Evolutionary conservation across 2,329 filamentous ascomycete genomes (phyloP).

Genomic region (Pseudogymnoascus sp.): DNA sequence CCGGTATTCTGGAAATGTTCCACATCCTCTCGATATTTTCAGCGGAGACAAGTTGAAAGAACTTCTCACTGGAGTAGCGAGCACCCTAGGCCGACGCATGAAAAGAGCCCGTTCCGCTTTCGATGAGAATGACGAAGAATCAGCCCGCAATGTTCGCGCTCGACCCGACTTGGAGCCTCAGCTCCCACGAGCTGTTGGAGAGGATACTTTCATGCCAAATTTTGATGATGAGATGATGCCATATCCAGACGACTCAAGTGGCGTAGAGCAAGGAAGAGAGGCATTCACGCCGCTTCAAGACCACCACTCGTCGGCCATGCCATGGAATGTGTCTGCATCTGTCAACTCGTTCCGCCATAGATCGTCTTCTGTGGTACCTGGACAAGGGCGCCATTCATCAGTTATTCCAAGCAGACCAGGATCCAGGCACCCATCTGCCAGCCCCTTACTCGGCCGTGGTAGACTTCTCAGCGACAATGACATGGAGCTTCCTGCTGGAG

Average conservation of each 20-base stretch:
- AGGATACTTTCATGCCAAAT: constrained; percentile 34
- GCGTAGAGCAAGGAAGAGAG: constrained; percentile 65
- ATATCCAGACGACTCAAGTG: constrained; percentile 24
- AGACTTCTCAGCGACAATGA: constrained; percentile 23
- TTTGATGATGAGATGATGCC: constrained; percentile 30
- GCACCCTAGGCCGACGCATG: not conserved
- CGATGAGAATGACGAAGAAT: constrained; percentile 24
- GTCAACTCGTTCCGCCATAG: constrained; percentile 41
- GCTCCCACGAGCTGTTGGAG: constrained; percentile 28
- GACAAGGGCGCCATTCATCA: constrained; percentile 28
- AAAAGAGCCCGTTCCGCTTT: constrained; percentile 2
- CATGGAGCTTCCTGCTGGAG: constrained; percentile 18
- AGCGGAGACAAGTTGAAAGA: constrained; percentile 49
- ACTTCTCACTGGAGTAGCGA: constrained; percentile 19
- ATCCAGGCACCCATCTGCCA: constrained; percentile 52
- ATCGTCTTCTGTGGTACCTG: constrained; percentile 35
- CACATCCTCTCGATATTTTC: constrained; percentile 50
- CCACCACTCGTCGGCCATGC: constrained; percentile 58
- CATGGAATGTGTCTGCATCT: constrained; percentile 59
- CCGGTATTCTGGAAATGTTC: constrained; percentile 29
- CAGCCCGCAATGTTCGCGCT: constrained; percentile 32
- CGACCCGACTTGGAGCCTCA: constrained; percentile 32
- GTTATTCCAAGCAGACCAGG: constrained; percentile 34
- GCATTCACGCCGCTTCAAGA: constrained; percentile 62
- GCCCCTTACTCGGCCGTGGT: constrained; percentile 51